Conservation (phyloP, 345 rosid species). For the Acer saccharum region DNA sequence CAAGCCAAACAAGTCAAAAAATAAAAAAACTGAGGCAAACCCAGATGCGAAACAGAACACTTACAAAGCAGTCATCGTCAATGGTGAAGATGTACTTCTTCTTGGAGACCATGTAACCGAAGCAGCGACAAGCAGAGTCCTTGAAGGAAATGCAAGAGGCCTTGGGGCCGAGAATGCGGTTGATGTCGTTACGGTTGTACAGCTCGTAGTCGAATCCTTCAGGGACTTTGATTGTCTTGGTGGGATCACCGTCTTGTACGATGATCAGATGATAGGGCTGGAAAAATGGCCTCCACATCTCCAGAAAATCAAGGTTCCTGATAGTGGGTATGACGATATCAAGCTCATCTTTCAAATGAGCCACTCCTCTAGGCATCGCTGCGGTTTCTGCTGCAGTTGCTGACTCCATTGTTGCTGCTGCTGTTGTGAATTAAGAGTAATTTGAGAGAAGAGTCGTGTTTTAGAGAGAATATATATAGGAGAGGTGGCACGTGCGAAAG, state of each 20-base stretch:
- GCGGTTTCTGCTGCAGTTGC: constrained; percentile 46
- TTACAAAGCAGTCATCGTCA: constrained; percentile 97
- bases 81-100: constrained; percentile 97
- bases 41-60: constrained; percentile 28
- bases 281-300: constrained; percentile 98
- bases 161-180: constrained; percentile 85
- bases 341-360: constrained; percentile 76
- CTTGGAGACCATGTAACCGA: constrained; percentile 97
- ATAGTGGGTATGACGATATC: constrained; percentile 96
- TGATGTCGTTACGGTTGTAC: constrained; percentile 87
- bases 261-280: constrained; percentile 94
- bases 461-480: constrained; percentile 5
- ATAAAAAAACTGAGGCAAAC: neutral
- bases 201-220: constrained; percentile 93
- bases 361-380: constrained; percentile 29
- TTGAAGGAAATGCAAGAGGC: constrained; percentile 95
- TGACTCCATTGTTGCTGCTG: constrained; percentile 46
- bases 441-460: neutral
- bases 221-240: constrained; percentile 81
- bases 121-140: constrained; percentile 98
- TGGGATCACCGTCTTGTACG: constrained; percentile 94
- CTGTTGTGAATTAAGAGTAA: neutral
- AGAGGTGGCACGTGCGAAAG: constrained; percentile 25
- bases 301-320: constrained; percentile 89
- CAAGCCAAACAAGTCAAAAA: no score